Evolutionary conservation across 495 filamentous ascomycete genomes (phyloP).

Genomic region (Terfezia claveryi): DNA sequence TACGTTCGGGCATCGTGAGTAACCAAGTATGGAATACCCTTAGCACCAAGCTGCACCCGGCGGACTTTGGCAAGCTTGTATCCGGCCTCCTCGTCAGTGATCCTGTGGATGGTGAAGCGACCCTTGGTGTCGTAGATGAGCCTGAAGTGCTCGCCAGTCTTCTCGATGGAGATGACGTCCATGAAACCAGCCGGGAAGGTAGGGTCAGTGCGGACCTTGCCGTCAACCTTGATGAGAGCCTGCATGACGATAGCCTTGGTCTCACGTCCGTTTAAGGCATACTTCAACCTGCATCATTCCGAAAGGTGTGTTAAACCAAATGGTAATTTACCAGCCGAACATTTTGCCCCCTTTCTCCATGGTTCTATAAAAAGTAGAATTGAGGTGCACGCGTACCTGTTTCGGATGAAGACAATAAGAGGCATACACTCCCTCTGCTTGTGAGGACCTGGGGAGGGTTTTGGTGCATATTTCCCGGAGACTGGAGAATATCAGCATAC

Average conservation of each 20-base stretch:
- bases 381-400: slow-evolving; percentile 21
- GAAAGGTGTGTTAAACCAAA: background rate
- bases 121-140: slow-evolving; percentile 99
- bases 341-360: background rate
- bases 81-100: slow-evolving; percentile 88
- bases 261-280: slow-evolving; percentile 92
- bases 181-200: slow-evolving; percentile 98
- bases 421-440: slow-evolving; percentile 98
- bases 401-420: slow-evolving; percentile 95
- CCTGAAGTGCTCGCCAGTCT: slow-evolving; percentile 99
- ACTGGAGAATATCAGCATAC: slow-evolving; percentile 20
- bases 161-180: slow-evolving; percentile 98
- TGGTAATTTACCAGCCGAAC: too few relatives aligned
- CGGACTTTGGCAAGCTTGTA: slow-evolving; percentile 99
- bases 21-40: slow-evolving; percentile 99
- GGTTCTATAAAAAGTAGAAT: slow-evolving; percentile 11
- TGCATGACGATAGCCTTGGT: slow-evolving; percentile 97
- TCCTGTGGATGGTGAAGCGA: slow-evolving; percentile 98
- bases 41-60: slow-evolving; percentile 93
- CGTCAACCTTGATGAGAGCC: slow-evolving; percentile 97
- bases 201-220: slow-evolving; percentile 95
- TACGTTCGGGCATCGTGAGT: slow-evolving; percentile 99
- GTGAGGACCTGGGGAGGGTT: slow-evolving; percentile 60
- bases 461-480: slow-evolving; percentile 21
- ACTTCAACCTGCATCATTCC: slow-evolving; percentile 55